These are phyloP conservation scores for Lepidopterella palustris DNA, from an alignment of 495 filamentous ascomycete genomes.

Conservation along the genomic window DNA sequence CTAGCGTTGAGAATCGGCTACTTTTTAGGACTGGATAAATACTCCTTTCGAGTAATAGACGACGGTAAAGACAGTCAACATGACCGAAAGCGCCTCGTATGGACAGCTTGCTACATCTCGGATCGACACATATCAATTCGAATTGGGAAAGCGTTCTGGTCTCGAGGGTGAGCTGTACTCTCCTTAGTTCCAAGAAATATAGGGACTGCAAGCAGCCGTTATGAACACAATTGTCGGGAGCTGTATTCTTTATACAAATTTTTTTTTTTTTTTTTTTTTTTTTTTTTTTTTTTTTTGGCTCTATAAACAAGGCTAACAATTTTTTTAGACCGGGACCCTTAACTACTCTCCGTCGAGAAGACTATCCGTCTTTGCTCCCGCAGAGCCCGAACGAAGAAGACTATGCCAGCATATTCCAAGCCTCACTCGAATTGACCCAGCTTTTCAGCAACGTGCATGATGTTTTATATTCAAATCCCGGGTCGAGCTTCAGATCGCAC, in stretches of 20 bases:
- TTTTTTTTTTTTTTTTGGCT: background rate
- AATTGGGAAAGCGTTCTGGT: slow-evolving; percentile 60
- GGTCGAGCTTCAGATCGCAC: slow-evolving; percentile 58
- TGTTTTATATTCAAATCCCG: slow-evolving; percentile 58
- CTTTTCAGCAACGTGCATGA: slow-evolving; percentile 64
- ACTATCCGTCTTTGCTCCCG: slow-evolving; percentile 56
- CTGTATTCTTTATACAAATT: too few species aligned
- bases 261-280: too few species aligned
- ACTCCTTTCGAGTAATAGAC: slow-evolving; percentile 47
- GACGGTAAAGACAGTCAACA: slow-evolving; percentile 41
- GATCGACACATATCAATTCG: slow-evolving; percentile 59
- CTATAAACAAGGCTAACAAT: background rate
- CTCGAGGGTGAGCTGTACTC: slow-evolving; percentile 40
- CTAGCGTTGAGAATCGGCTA: slow-evolving; percentile 58
- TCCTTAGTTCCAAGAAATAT: background rate
- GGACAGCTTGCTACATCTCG: slow-evolving; percentile 60
- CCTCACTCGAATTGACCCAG: slow-evolving; percentile 56
- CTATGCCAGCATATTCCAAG: slow-evolving; percentile 57
- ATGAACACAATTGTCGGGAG: too few species aligned
- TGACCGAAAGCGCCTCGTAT: slow-evolving; percentile 52
- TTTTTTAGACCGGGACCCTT: slow-evolving; percentile 47
- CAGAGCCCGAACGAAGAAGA: slow-evolving; percentile 50
- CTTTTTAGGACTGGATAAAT: slow-evolving; percentile 56
- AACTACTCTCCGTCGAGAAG: slow-evolving; percentile 52
- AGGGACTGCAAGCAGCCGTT: too few species aligned